phyloP scores from a whole-genome alignment of 2,329 filamentous ascomycete species.

The Elsinoe arachidis region DNA sequence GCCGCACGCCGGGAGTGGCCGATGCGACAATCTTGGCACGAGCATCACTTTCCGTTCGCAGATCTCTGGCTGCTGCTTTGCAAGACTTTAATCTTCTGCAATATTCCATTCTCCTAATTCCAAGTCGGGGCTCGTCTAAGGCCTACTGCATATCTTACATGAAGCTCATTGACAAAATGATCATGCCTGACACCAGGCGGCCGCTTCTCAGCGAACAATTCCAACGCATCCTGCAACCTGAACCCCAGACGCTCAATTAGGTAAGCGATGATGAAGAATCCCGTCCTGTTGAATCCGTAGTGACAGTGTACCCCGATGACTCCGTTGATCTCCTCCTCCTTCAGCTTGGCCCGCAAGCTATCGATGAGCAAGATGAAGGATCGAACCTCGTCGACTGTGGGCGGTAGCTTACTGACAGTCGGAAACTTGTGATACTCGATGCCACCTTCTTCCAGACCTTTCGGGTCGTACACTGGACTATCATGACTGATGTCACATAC shows the following conservation, averaged over 20 bases:
- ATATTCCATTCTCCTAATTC: background rate
- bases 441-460: conserved; percentile 36
- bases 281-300: conserved; percentile 91
- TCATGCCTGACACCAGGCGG: conserved; percentile 81
- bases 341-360: conserved; percentile 24
- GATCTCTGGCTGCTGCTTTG: too few species aligned
- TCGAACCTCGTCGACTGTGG: conserved; percentile 52
- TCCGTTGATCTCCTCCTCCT: conserved; percentile 33
- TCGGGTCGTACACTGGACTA: conserved; percentile 77
- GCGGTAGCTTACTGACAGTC: conserved; percentile 85
- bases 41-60: too few species aligned
- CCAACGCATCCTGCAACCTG: conserved; percentile 65
- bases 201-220: conserved; percentile 62
- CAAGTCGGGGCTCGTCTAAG: conserved; percentile 29
- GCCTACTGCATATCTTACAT: conserved; percentile 61
- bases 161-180: conserved; percentile 78
- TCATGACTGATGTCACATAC: conserved; percentile 90
- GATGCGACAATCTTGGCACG: background rate
- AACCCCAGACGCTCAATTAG: conserved; percentile 73
- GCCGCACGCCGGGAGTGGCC: background rate
- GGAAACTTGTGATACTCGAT: conserved; percentile 66
- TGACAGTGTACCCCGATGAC: conserved; percentile 82
- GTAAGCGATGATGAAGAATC: conserved; percentile 84
- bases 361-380: conserved; percentile 54
- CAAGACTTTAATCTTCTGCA: too few species aligned